Conservation (phyloP, 1,139 yeast genomes). For the Pichia sp. region DNA sequence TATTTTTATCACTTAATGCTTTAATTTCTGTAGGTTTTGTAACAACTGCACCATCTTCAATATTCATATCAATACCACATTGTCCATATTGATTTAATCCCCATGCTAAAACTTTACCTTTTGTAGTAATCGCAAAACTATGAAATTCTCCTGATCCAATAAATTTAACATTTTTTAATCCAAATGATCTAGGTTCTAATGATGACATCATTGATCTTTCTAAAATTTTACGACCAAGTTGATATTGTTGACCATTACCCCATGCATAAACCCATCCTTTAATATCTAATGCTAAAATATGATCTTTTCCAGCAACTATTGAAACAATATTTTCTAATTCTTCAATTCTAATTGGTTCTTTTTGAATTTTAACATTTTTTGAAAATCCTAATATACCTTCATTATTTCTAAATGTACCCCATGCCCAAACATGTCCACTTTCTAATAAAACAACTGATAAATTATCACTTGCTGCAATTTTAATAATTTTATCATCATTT, state of each 20-base stretch:
- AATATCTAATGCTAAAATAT: conserved; percentile 72
- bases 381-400: conserved; percentile 88
- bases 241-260: conserved; percentile 96
- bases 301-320: conserved; percentile 90
- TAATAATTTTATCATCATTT: conserved; percentile 51
- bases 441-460: conserved; percentile 73
- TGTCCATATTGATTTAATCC: conserved; percentile 96
- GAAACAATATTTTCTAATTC: conserved; percentile 70
- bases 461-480: conserved; percentile 90
- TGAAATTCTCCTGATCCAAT: conserved; percentile 95
- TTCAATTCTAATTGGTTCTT: conserved; percentile 57
- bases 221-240: conserved; percentile 75
- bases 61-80: conserved; percentile 65
- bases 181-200: conserved; percentile 72
- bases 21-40: conserved; percentile 71
- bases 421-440: conserved; percentile 87
- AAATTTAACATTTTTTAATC: conserved; percentile 66
- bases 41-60: conserved; percentile 78
- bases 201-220: conserved; percentile 70
- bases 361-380: conserved; percentile 58
- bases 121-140: conserved; percentile 80
- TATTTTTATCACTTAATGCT: conserved; percentile 49
- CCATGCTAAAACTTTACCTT: conserved; percentile 77
- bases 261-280: conserved; percentile 89
- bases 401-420: conserved; percentile 95